These are phyloP conservation scores for Globisporangium okanoganense DNA, from an alignment of 352 stramenopile species.

Conservation along the genomic window DNA sequence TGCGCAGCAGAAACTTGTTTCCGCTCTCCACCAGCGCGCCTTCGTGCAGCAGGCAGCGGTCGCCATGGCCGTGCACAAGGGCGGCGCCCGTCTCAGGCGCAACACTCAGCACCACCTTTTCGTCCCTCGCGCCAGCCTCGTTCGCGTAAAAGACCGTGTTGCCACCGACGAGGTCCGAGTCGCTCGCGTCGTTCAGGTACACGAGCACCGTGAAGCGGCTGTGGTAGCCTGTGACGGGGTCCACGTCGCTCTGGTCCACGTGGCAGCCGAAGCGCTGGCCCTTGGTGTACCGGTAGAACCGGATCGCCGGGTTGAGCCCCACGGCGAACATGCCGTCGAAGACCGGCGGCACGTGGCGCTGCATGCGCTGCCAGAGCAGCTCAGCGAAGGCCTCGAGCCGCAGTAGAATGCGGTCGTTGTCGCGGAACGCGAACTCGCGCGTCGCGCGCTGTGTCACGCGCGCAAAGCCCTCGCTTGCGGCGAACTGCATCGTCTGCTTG, in stretches of 20 bases:
- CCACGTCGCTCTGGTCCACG: conserved; percentile 83
- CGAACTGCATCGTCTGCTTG: conserved; percentile 54
- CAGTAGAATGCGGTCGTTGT: conserved; percentile 72
- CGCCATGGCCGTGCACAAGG: conserved; percentile 70
- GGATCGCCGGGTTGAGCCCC: conserved; percentile 66
- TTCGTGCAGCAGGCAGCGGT: conserved; percentile 76
- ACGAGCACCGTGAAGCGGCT: conserved; percentile 82
- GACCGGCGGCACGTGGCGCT: conserved; percentile 42
- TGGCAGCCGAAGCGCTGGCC: conserved; percentile 78
- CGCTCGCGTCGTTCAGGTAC: conserved; percentile 70
- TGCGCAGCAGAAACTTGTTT: conserved; percentile 71
- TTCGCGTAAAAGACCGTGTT: conserved; percentile 74
- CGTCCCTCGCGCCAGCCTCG: conserved; percentile 33
- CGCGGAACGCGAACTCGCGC: conserved; percentile 61
- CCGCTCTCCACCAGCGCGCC: conserved; percentile 53
- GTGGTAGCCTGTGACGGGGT: conserved; percentile 59
- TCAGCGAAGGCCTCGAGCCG: conserved; percentile 58
- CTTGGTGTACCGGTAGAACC: conserved; percentile 70
- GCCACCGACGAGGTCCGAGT: conserved; percentile 69
- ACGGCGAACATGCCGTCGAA: conserved; percentile 65
- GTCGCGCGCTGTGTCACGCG: conserved; percentile 69
- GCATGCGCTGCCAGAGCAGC: conserved; percentile 62
- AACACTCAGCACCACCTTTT: conserved; percentile 53
- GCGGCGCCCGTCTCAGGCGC: conserved; percentile 59
- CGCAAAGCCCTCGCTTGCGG: conserved; percentile 49